Evolutionary conservation across 768 basidiomycete genomes (phyloP), one percentile per base, ranked within the genome.

Genomic region (Tylopilus subfusipes): DNA sequence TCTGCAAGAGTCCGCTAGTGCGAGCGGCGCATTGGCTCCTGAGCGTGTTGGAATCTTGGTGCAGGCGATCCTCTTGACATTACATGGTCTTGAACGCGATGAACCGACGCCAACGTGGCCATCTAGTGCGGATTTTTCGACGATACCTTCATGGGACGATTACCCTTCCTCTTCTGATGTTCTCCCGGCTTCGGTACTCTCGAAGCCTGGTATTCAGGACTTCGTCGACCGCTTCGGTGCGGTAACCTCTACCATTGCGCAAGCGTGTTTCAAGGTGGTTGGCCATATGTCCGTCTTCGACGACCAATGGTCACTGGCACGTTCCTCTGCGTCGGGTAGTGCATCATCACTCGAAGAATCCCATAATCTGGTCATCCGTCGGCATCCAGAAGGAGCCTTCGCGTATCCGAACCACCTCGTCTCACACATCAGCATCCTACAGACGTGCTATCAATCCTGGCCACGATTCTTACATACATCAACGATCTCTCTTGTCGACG

Each of bases 231-330:
- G 84, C 21, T 81, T 79, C 57, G 81, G 82, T 14, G 72, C 79
- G 0, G 76, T 80, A 2, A 71, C 92, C 2, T 79, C 77, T 13
- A 71, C 72, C 38, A 78, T 94, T 42, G 81, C 85, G 0, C 72
- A 72, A 5, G 60, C 80, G 8, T 90, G 85, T 63, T 80, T 80
- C 63, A 82, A 83, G 52, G 67, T 78, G 5, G 82, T 91, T 8
- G 89, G 88, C 2, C 72, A 76, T 34, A 89, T 95, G 85, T 84
- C 86, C 16, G 75, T 95, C 29, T 85, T 93, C 52, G 93, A 97
- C 54, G 88, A 94, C 9, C 87, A 91, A 60, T 92, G 87, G 86
- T 79, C 82, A 0, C 75, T 80, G 48, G 76, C 81, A 19, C 82
- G 84, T 43, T 70, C 85, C 46, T 62, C 65, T 36, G 42, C 53